Conservation (phyloP, 306 rosid genomes). For the Canavalia ensiformis region DNA sequence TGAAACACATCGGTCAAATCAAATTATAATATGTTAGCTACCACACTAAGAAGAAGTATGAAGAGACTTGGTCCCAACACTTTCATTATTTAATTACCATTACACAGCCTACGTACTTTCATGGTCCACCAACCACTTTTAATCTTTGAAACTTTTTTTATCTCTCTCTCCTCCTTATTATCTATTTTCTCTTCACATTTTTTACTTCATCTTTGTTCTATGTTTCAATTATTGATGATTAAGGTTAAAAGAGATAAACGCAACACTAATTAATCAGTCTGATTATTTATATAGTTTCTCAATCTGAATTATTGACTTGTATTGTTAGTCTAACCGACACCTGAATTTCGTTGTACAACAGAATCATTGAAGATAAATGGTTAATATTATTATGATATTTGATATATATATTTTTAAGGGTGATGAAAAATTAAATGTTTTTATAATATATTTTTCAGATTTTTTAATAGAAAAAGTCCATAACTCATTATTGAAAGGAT, state of each 20-base stretch:
- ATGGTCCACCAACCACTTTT: slow-evolving; percentile 21
- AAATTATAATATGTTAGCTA: not conserved
- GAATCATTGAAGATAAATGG: not conserved
- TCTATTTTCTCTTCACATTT: not conserved
- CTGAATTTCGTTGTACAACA: not conserved
- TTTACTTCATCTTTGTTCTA: not conserved
- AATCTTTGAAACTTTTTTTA: not conserved
- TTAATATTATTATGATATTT: not conserved
- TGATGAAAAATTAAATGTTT: too few relatives aligned
- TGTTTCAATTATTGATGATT: not conserved
- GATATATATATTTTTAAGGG: not conserved
- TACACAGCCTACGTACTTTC: slow-evolving; percentile 23
- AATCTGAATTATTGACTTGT: not conserved
- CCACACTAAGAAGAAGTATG: slow-evolving; percentile 11
- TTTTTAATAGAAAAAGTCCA: too few relatives aligned
- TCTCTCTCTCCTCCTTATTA: not conserved
- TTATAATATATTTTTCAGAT: too few relatives aligned
- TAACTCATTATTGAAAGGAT: too few relatives aligned
- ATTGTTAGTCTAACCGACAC: not conserved
- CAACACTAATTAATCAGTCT: not conserved
- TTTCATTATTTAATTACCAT: slow-evolving; percentile 16
- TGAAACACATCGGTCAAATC: slow-evolving; percentile 39
- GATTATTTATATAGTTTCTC: not conserved
- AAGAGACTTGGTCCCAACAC: slow-evolving; percentile 27
- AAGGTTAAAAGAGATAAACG: not conserved